These are phyloP conservation scores for Ceratocystis destructans DNA, from an alignment of 2,329 filamentous ascomycete genomes.

Conservation along the genomic window DNA sequence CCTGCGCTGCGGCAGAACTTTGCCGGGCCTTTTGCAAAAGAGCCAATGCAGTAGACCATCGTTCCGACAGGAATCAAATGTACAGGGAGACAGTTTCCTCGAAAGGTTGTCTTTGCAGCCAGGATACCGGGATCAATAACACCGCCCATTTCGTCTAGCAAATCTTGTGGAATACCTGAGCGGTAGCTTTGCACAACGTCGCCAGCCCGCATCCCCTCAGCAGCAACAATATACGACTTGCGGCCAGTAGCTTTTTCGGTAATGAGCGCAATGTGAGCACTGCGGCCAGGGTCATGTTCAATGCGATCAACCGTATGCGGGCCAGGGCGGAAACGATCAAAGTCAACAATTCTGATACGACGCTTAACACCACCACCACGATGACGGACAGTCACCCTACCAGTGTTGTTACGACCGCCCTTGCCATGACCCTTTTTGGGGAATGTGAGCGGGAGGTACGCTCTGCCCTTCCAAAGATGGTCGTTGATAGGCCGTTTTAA, in stretches of 20 bases:
- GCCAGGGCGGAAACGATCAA: conserved; percentile 62
- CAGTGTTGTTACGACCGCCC: conserved; percentile 81
- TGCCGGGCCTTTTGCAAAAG: conserved; percentile 55
- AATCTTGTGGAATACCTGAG: conserved; percentile 70
- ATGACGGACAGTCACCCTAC: conserved; percentile 77
- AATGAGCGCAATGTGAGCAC: conserved; percentile 80
- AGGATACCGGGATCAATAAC: conserved; percentile 87
- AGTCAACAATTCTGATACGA: conserved; percentile 85
- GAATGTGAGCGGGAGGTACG: conserved; percentile 69
- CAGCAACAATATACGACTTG: conserved; percentile 86
- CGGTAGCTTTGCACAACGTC: conserved; percentile 89
- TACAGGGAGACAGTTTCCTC: conserved; percentile 87
- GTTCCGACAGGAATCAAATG: conserved; percentile 96
- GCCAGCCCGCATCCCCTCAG: conserved; percentile 83
- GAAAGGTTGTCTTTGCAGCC: conserved; percentile 82
- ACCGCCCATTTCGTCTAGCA: conserved; percentile 86
- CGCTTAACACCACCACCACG: conserved; percentile 84
- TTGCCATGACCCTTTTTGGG: conserved; percentile 86
- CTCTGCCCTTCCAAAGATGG: conserved; percentile 88
- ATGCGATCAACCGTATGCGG: conserved; percentile 84
- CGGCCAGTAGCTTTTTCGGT: conserved; percentile 58
- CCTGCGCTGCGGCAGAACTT: conserved; percentile 93
- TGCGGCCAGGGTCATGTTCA: conserved; percentile 89
- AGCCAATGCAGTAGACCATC: conserved; percentile 79
- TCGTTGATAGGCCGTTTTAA: conserved; percentile 86